Evolutionary conservation across 1,284 basidiomycete species (phyloP).

Genomic region (Schizopora paradoxa): DNA sequence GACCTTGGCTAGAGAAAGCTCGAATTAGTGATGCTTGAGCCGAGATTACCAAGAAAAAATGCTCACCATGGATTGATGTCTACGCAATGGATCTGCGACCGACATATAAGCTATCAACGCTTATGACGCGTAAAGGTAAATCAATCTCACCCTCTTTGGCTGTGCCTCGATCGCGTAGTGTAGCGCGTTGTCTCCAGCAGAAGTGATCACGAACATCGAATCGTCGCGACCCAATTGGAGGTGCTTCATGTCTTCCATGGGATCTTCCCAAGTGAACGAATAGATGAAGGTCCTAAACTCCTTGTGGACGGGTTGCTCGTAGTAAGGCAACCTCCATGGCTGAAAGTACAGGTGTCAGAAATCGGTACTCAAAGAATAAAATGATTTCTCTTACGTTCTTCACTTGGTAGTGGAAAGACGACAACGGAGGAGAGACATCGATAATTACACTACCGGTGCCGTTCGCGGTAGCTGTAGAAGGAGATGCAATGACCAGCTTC

Average conservation of each 20-base stretch:
- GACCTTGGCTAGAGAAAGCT: constrained; percentile 50
- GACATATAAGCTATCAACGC: background rate
- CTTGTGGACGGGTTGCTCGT: constrained; percentile 68
- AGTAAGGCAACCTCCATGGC: constrained; percentile 75
- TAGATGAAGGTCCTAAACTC: constrained; percentile 78
- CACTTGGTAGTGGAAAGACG: constrained; percentile 74
- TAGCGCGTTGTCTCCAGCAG: constrained; percentile 77
- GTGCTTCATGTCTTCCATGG: constrained; percentile 69
- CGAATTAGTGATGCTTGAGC: background rate
- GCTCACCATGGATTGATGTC: constrained; percentile 60
- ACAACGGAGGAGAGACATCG: constrained; percentile 54
- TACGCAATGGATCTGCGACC: constrained; percentile 63
- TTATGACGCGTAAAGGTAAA: background rate
- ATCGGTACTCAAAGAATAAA: constrained; percentile 5
- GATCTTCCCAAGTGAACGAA: constrained; percentile 79
- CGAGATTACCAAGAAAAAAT: background rate
- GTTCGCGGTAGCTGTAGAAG: constrained; percentile 18
- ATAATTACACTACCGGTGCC: constrained; percentile 30
- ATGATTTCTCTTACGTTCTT: constrained; percentile 41
- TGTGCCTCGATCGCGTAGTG: constrained; percentile 72
- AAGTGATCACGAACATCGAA: constrained; percentile 73
- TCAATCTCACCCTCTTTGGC: constrained; percentile 41
- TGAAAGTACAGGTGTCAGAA: constrained; percentile 21
- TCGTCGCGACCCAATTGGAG: constrained; percentile 59
- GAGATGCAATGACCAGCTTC: constrained; percentile 20